Conservation (phyloP, 1,284 basidiomycete species). For the Boletus semigastroideus region DNA sequence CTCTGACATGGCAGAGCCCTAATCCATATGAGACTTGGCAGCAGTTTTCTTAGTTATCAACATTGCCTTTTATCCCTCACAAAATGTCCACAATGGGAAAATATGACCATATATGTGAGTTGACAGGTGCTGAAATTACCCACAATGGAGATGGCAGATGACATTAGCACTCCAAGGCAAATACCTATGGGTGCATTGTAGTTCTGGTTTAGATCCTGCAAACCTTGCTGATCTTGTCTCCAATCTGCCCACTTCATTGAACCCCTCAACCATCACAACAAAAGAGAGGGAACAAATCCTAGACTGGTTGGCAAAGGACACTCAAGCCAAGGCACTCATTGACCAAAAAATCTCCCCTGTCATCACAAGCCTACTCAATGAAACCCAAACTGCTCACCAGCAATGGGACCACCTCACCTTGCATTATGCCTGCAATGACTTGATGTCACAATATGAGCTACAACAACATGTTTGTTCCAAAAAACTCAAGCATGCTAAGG, state of each 20-base stretch:
- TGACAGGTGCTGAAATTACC: not conserved
- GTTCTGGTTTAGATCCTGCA: not conserved
- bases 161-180: not conserved
- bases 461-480: accelerated
- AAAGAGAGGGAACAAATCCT: not conserved
- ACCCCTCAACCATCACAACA: not conserved
- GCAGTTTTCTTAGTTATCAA: too few relatives aligned
- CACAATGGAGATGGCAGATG: not conserved
- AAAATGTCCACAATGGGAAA: too few relatives aligned
- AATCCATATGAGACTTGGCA: too few relatives aligned
- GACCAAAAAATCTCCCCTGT: not conserved
- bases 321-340: not conserved
- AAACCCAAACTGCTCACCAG: not conserved
- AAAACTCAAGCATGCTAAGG: not conserved
- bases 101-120: not conserved
- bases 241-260: too few relatives aligned
- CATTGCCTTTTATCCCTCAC: too few relatives aligned
- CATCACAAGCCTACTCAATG: not conserved
- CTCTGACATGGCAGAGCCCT: too few relatives aligned
- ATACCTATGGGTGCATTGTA: not conserved
- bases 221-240: not conserved
- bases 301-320: not conserved
- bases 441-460: not conserved
- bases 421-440: not conserved
- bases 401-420: not conserved